Conservation (phyloP, 75 land plant genomes). For the Isoetes taiwanensis region DNA sequence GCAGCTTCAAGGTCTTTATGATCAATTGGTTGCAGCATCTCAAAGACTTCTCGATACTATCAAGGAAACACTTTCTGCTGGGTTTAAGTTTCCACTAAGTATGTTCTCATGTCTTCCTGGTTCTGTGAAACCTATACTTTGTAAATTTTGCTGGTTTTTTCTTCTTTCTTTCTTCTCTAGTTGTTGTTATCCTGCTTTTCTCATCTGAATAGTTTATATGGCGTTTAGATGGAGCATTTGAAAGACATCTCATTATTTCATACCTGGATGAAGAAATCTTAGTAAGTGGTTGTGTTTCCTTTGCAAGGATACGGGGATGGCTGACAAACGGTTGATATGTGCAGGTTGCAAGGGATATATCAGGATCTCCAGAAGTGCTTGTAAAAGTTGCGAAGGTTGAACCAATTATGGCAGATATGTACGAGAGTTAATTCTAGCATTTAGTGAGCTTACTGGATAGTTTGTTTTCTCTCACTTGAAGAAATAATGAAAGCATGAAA, state of each 20-base stretch:
- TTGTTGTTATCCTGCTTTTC: neutral
- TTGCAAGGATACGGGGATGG: neutral
- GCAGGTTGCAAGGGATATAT: conserved; percentile 52
- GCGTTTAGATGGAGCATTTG: conserved; percentile 46
- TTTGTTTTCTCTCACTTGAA: too few relatives aligned
- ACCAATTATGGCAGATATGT: too few relatives aligned
- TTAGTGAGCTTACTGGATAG: too few relatives aligned
- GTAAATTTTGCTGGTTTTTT: neutral
- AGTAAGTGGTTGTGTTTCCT: conserved; percentile 31
- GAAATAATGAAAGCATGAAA: too few relatives aligned
- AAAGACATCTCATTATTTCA: conserved; percentile 70
- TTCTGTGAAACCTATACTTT: neutral
- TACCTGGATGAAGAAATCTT: conserved; percentile 90
- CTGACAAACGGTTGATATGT: neutral
- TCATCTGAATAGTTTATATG: too few relatives aligned
- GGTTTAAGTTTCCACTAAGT: conserved; percentile 75
- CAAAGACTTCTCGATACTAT: conserved; percentile 63
- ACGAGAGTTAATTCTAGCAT: too few relatives aligned
- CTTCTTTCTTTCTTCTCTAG: neutral
- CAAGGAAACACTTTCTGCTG: conserved; percentile 46
- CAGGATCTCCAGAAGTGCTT: conserved; percentile 53
- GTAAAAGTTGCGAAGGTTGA: conserved; percentile 13
- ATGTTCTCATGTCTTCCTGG: conserved; percentile 9
- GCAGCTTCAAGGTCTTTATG: conserved; percentile 58
- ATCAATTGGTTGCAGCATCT: conserved; percentile 41